These are phyloP conservation scores for Pythium myriotylum DNA, from an alignment of 352 stramenopile species.

Conservation along the genomic window DNA sequence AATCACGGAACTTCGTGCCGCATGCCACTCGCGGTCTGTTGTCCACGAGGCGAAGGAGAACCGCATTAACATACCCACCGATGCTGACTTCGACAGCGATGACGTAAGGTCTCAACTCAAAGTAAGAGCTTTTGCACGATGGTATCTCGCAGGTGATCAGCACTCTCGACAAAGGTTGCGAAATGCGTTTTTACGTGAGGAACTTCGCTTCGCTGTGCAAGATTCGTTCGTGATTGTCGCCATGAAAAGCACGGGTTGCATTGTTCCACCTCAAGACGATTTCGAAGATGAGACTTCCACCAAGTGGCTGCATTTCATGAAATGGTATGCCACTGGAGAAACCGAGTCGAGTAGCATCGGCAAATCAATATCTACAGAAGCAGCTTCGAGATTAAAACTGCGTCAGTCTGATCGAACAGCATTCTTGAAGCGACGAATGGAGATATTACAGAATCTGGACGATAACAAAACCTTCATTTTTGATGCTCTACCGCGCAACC, in stretches of 20 bases:
- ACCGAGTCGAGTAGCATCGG: not conserved
- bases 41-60: slow-evolving; percentile 40
- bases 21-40: slow-evolving; percentile 54
- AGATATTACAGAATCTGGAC: not conserved
- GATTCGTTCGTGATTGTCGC: slow-evolving; percentile 45
- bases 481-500: slow-evolving; percentile 28
- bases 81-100: slow-evolving; percentile 46
- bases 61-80: slow-evolving; percentile 38
- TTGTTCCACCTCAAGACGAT: slow-evolving; percentile 27
- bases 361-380: not conserved
- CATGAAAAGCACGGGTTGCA: slow-evolving; percentile 34
- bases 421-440: slow-evolving; percentile 20
- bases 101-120: slow-evolving; percentile 49
- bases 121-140: slow-evolving; percentile 57
- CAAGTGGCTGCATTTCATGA: slow-evolving; percentile 49
- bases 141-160: slow-evolving; percentile 45
- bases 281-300: slow-evolving; percentile 29
- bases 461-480: slow-evolving; percentile 47
- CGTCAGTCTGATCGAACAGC: slow-evolving; percentile 11
- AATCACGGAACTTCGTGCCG: slow-evolving; percentile 53
- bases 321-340: slow-evolving; percentile 52
- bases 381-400: not conserved
- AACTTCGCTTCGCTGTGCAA: slow-evolving; percentile 54
- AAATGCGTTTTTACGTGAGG: slow-evolving; percentile 57
- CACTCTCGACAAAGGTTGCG: slow-evolving; percentile 49